A percentile compares a stretch with the other conserved stretches of the same genome.
Evolutionary conservation across 1,284 basidiomycete genomes (phyloP).

Genomic region (Papiliotrema fonsecae): DNA sequence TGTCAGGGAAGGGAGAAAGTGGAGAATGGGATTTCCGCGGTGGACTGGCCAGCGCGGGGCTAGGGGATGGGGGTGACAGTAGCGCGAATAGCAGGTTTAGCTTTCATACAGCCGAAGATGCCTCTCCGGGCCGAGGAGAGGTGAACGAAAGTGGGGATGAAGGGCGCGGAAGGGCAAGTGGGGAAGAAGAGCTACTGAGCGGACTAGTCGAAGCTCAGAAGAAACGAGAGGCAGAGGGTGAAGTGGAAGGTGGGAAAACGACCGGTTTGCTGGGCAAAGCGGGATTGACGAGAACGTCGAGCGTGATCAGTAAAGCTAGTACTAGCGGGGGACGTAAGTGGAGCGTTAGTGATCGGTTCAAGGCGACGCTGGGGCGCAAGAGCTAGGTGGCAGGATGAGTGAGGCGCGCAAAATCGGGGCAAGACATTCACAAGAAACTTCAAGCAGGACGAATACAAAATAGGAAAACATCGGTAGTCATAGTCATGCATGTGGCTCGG

Average conservation of each 20-base stretch:
- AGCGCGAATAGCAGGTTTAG: neutral
- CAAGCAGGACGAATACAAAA: too few species aligned
- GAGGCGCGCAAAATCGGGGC: neutral
- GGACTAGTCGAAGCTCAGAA: slow-evolving; percentile 1
- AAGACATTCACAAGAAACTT: too few species aligned
- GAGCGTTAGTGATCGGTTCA: slow-evolving; percentile 1
- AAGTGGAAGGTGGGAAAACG: neutral
- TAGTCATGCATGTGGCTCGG: too few species aligned
- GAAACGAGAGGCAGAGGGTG: neutral
- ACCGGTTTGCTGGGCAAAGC: neutral
- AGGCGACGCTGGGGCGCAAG: neutral
- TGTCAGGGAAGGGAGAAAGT: neutral
- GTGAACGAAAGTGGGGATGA: neutral
- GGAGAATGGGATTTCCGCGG: neutral
- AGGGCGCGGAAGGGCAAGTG: neutral
- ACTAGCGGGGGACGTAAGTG: neutral
- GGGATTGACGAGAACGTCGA: neutral
- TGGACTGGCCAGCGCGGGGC: neutral
- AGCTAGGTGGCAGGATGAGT: neutral
- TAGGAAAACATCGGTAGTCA: too few species aligned
- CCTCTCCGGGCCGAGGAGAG: neutral
- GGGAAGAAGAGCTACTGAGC: slow-evolving; percentile 1
- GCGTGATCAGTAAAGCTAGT: neutral
- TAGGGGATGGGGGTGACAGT: neutral
- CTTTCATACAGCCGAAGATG: slow-evolving; percentile 1